Conservation (phyloP, 495 filamentous ascomycete genomes). For the Lasiosphaeriaceae sp. region DNA sequence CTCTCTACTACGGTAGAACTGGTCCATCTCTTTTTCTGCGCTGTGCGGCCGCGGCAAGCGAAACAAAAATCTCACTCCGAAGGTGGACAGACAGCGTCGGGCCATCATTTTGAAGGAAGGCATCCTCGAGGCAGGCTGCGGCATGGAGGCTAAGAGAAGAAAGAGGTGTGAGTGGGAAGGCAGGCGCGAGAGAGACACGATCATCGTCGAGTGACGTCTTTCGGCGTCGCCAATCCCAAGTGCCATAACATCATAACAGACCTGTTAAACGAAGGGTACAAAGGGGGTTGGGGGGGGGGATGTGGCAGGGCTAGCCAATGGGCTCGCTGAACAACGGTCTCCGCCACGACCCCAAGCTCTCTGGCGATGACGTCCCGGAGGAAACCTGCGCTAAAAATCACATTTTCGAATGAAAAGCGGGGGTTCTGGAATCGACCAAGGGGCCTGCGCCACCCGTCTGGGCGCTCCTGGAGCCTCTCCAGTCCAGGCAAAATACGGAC, state of each 20-base stretch:
- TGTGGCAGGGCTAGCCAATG: constrained; percentile 2
- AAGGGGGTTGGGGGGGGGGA: not conserved
- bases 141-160: not conserved
- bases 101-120: not conserved
- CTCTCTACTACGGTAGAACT: not conserved
- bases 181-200: not conserved
- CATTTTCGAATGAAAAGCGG: not conserved
- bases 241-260: not conserved
- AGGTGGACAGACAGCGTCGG: not conserved
- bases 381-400: not conserved
- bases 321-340: not conserved
- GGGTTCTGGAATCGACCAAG: not conserved
- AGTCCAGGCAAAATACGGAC: too few species aligned
- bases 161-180: not conserved
- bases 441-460: constrained; percentile 1
- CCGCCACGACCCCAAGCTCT: not conserved
- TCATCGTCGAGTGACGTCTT: constrained; percentile 2
- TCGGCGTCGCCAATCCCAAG: not conserved
- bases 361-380: too few species aligned
- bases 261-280: not conserved
- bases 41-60: not conserved
- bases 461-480: not conserved
- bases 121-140: not conserved
- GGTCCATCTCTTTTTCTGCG: too few species aligned
- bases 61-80: not conserved